A percentile compares a stretch with the other conserved stretches of the same genome.
Evolutionary conservation across 768 basidiomycete genomes (phyloP).

Genomic region (Chalciporus pseudorubinellus): DNA sequence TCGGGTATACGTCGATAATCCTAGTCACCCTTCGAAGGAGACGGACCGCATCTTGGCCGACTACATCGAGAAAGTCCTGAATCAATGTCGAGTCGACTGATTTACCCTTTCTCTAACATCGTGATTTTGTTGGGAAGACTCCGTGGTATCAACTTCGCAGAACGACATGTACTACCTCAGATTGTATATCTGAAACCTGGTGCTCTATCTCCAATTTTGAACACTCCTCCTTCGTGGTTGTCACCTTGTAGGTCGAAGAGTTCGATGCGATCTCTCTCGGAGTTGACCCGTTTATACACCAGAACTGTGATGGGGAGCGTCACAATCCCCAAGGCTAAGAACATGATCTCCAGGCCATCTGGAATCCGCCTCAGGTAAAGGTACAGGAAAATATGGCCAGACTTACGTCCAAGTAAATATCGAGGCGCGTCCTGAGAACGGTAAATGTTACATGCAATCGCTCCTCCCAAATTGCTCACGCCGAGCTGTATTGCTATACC

Average conservation of each 20-base stretch:
- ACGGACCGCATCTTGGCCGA: too few species aligned
- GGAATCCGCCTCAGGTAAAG: neutral
- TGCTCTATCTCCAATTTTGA: conserved; percentile 43
- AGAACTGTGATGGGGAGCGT: conserved; percentile 46
- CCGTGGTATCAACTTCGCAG: too few species aligned
- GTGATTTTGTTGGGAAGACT: too few species aligned
- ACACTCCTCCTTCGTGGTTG: conserved; percentile 6
- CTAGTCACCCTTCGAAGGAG: too few species aligned
- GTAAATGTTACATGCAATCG: conserved; percentile 63
- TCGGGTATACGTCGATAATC: too few species aligned
- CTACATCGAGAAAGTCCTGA: too few species aligned
- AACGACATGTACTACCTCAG: too few species aligned
- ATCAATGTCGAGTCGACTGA: too few species aligned
- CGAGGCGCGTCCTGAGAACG: conserved; percentile 56
- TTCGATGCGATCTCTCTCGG: conserved; percentile 39
- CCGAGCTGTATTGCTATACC: conserved; percentile 58
- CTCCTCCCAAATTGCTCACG: conserved; percentile 61
- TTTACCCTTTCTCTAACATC: too few species aligned
- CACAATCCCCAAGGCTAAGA: conserved; percentile 64
- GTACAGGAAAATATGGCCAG: neutral
- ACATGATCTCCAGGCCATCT: conserved; percentile 68
- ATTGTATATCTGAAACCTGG: conserved; percentile 61
- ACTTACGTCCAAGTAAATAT: conserved; percentile 57
- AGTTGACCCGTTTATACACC: conserved; percentile 56
- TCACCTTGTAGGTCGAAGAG: conserved; percentile 15